A percentile compares a stretch with the other conserved stretches of the same genome.
phyloP scores from a whole-genome alignment of 2,329 filamentous ascomycete species.

The Colletotrichum eleusines region DNA sequence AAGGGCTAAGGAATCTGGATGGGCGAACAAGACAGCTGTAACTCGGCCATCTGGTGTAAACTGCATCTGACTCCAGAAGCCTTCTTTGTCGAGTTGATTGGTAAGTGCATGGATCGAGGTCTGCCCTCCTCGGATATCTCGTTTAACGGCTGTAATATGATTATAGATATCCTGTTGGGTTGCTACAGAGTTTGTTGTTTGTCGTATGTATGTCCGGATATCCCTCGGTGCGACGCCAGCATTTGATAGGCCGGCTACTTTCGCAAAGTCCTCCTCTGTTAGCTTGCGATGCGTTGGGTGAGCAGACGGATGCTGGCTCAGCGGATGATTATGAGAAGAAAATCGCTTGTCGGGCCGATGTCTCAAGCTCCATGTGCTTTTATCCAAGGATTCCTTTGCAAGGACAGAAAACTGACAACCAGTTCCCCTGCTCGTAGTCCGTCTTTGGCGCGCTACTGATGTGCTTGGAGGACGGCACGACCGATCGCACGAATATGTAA shows the following conservation, averaged over 20 bases:
- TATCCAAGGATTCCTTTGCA: slow-evolving; percentile 33
- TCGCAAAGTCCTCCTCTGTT: slow-evolving; percentile 1
- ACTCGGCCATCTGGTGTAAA: slow-evolving; percentile 38
- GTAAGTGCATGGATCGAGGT: slow-evolving; percentile 44
- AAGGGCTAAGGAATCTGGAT: slow-evolving; percentile 44
- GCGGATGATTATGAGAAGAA: slow-evolving; percentile 27
- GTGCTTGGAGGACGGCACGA: no score
- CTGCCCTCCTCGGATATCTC: slow-evolving; percentile 39
- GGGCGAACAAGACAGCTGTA: slow-evolving; percentile 44
- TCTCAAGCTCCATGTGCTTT: slow-evolving; percentile 24
- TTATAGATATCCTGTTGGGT: slow-evolving; percentile 45
- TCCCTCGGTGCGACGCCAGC: slow-evolving; percentile 40
- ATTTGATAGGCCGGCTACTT: slow-evolving; percentile 28
- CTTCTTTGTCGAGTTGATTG: slow-evolving; percentile 42
- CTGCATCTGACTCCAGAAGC: slow-evolving; percentile 43
- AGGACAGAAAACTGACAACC: slow-evolving; percentile 40
- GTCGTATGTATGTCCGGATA: slow-evolving; percentile 40
- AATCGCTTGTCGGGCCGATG: slow-evolving; percentile 30
- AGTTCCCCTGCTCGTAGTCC: slow-evolving; percentile 33
- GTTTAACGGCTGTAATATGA: slow-evolving; percentile 37
- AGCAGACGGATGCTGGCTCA: slow-evolving; percentile 28
- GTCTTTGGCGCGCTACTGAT: slow-evolving; percentile 22
- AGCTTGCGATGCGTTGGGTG: slow-evolving; percentile 22
- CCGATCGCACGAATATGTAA: no score
- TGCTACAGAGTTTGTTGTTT: slow-evolving; percentile 33